Evolutionary conservation across 306 rosid genomes (phyloP).

Genomic region (Nissolia schottii): DNA sequence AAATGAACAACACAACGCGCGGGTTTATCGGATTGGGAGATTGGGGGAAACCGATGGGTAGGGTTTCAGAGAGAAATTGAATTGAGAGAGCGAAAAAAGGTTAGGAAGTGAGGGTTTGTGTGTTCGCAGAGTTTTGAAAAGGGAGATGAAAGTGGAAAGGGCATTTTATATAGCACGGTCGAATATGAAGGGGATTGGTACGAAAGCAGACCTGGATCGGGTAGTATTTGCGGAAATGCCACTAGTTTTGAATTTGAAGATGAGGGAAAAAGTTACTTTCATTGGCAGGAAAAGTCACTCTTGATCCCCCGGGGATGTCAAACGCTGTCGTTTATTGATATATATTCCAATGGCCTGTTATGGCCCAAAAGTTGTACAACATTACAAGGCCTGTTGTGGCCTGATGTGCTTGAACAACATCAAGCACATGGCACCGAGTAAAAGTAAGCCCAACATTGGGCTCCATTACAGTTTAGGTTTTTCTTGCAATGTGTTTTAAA

Average conservation of each 20-base stretch:
- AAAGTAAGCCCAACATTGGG: not conserved
- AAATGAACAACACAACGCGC: not conserved
- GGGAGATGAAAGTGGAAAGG: not conserved
- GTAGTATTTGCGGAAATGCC: conserved; percentile 37
- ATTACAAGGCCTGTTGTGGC: not conserved
- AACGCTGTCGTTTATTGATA: not conserved
- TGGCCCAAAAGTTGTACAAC: not conserved
- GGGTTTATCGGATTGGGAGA: not conserved
- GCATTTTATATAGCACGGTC: conserved; percentile 12
- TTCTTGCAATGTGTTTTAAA: no score
- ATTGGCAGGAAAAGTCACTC: conserved; percentile 13
- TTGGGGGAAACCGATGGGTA: not conserved
- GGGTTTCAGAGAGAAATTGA: not conserved
- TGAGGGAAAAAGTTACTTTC: conserved; percentile 37
- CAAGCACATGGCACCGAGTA: not conserved
- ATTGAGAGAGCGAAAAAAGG: not conserved
- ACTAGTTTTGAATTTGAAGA: conserved; percentile 50
- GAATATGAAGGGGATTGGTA: not conserved
- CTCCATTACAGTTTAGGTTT: not conserved
- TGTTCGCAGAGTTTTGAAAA: not conserved
- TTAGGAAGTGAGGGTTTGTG: conserved; percentile 19
- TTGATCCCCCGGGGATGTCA: not conserved
- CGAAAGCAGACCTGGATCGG: conserved; percentile 45
- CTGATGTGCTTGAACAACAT: no score
- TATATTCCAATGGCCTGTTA: not conserved